These are phyloP conservation scores for Oryza officinalis DNA, from an alignment of 176 grass and related monocot species.

Conservation along the genomic window DNA sequence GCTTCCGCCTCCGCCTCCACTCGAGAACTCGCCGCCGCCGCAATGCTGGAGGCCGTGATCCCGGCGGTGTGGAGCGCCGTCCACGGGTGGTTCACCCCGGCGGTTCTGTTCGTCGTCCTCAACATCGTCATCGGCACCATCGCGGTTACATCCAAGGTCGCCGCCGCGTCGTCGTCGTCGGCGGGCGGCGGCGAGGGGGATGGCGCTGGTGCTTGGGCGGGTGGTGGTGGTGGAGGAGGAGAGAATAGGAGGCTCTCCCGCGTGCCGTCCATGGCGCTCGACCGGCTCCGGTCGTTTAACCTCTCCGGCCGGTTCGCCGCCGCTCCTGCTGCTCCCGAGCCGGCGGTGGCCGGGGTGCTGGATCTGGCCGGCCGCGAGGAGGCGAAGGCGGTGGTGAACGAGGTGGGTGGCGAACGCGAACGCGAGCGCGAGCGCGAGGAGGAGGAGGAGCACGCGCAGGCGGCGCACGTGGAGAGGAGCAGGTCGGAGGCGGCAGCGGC, in stretches of 20 bases:
- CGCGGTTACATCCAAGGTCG: slow-evolving; percentile 72
- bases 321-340: not conserved
- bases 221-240: not conserved
- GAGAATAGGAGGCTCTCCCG: slow-evolving; percentile 41
- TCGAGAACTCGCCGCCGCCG: slow-evolving; percentile 1
- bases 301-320: slow-evolving; percentile 39
- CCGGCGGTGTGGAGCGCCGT: slow-evolving; percentile 62
- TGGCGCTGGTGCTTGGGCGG: not conserved
- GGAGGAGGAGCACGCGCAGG: not conserved
- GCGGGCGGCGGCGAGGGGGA: not conserved
- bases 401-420: not conserved
- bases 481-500: slow-evolving; percentile 48
- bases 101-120: slow-evolving; percentile 80
- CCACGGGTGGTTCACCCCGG: slow-evolving; percentile 75
- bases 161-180: not conserved
- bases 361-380: slow-evolving; percentile 39
- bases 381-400: not conserved
- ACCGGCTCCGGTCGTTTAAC: slow-evolving; percentile 73
- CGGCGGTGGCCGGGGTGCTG: not conserved
- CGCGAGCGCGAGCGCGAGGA: not conserved
- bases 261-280: slow-evolving; percentile 67
- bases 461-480: slow-evolving; percentile 53
- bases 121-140: slow-evolving; percentile 98
- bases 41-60: slow-evolving; percentile 63
- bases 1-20: not conserved